phyloP scores from a whole-genome alignment of 371 early-diverging fungal species.

The Lichtheimia corymbifera region DNA sequence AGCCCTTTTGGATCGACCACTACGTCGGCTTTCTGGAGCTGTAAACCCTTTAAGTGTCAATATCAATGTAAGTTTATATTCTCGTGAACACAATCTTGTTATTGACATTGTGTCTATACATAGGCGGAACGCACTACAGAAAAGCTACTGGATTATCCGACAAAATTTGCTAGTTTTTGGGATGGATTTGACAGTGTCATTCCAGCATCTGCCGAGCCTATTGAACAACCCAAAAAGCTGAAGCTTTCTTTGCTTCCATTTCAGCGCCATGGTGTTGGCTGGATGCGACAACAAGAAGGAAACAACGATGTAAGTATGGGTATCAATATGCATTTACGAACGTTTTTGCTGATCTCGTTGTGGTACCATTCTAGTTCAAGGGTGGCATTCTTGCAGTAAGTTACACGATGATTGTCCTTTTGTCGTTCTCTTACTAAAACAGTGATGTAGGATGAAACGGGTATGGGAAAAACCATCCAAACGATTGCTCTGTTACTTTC shows the following conservation, averaged over 20 bases:
- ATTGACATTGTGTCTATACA: background rate
- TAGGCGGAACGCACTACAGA: slow-evolving; percentile 23
- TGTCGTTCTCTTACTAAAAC: background rate
- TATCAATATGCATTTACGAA: background rate
- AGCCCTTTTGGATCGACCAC: background rate
- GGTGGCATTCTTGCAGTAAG: slow-evolving; percentile 82
- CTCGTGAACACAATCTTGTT: background rate
- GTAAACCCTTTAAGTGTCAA: too few species aligned
- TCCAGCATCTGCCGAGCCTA: slow-evolving; percentile 30
- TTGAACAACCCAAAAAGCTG: slow-evolving; percentile 73
- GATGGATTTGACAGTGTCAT: slow-evolving; percentile 55
- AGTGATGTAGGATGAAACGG: slow-evolving; percentile 82
- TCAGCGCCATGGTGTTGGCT: slow-evolving; percentile 83
- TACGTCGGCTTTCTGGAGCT: too few species aligned
- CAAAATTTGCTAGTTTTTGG: slow-evolving; percentile 72
- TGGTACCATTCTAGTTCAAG: slow-evolving; percentile 51
- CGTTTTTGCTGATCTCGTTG: background rate
- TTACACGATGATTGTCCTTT: background rate
- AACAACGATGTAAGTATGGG: slow-evolving; percentile 33
- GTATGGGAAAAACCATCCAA: slow-evolving; percentile 99
- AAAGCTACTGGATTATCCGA: slow-evolving; percentile 48
- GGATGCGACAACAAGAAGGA: slow-evolving; percentile 81
- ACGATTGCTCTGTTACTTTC: slow-evolving; percentile 84
- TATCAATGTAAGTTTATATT: background rate
- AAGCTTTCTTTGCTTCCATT: slow-evolving; percentile 83